These are phyloP conservation scores for Hsuehochloa calcarea DNA, from an alignment of 176 grass and related monocot species.

Conservation along the genomic window DNA sequence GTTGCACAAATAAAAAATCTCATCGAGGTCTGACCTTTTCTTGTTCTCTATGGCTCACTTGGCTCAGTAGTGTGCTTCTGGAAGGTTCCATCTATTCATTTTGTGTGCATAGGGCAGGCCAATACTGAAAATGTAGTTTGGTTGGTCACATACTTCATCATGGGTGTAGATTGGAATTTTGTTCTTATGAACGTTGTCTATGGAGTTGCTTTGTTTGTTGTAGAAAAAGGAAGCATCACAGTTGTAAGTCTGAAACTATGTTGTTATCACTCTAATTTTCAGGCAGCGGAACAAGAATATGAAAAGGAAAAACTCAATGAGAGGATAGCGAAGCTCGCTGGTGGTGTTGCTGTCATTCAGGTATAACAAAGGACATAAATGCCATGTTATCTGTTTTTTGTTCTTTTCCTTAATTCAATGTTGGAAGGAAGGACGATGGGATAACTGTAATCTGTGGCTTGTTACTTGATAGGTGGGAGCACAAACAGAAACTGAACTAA, in stretches of 20 bases:
- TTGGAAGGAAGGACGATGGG: background rate
- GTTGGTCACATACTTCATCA: background rate
- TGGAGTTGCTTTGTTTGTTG: background rate
- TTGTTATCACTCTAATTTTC: slow-evolving; percentile 29
- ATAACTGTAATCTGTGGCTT: slow-evolving; percentile 21
- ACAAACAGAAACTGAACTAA: slow-evolving; percentile 97
- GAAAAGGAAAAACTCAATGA: slow-evolving; percentile 98
- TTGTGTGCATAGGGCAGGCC: background rate
- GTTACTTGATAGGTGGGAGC: slow-evolving; percentile 71
- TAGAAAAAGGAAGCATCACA: background rate
- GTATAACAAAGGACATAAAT: slow-evolving; percentile 28
- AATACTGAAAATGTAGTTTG: background rate
- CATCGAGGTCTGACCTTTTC: slow-evolving; percentile 59
- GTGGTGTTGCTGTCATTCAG: slow-evolving; percentile 99
- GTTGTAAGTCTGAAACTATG: background rate
- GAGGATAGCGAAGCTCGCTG: slow-evolving; percentile 96
- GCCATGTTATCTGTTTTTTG: background rate
- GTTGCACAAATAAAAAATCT: slow-evolving; percentile 90
- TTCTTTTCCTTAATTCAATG: background rate
- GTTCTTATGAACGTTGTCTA: background rate
- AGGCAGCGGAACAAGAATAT: slow-evolving; percentile 90
- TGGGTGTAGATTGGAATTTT: background rate
- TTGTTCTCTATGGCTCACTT: background rate
- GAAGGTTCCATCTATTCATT: background rate
- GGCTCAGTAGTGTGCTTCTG: background rate